Conservation (phyloP, 805 yeast genomes). For the Lipomyces lipofer region DNA sequence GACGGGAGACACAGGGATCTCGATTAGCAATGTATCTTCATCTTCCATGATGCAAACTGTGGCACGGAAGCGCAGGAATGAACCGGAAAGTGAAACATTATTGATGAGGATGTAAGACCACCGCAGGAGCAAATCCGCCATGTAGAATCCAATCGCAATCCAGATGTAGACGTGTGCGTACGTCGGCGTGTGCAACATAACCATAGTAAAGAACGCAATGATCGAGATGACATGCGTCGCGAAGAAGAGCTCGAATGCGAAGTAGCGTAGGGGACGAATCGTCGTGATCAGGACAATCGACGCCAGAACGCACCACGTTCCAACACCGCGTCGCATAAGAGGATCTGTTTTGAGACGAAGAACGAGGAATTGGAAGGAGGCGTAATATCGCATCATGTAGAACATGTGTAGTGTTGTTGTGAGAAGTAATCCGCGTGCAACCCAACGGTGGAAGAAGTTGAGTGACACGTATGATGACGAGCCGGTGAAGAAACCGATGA, state of each 20-base stretch:
- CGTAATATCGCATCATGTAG: slow-evolving; percentile 31
- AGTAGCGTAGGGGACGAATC: slow-evolving; percentile 37
- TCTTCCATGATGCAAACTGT: slow-evolving; percentile 8
- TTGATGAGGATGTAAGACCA: slow-evolving; percentile 17
- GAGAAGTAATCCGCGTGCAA: slow-evolving; percentile 33
- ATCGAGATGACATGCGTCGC: slow-evolving; percentile 32
- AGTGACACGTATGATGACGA: slow-evolving; percentile 28
- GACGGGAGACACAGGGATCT: slow-evolving; percentile 10
- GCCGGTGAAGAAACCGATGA: slow-evolving; percentile 33
- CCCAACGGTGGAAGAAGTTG: slow-evolving; percentile 36
- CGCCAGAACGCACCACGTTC: slow-evolving; percentile 32
- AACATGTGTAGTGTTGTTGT: slow-evolving; percentile 34
- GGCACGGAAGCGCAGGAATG: slow-evolving; percentile 23
- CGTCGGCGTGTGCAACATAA: slow-evolving; percentile 32
- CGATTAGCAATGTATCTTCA: slow-evolving; percentile 1
- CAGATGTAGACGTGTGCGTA: slow-evolving; percentile 32
- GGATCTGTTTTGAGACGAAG: slow-evolving; percentile 24
- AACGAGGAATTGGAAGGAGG: slow-evolving; percentile 19
- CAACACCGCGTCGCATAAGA: slow-evolving; percentile 31
- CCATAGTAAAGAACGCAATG: slow-evolving; percentile 32
- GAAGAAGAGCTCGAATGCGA: slow-evolving; percentile 33
- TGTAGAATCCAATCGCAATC: slow-evolving; percentile 32
- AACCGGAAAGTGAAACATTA: slow-evolving; percentile 10
- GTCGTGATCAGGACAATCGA: slow-evolving; percentile 34
- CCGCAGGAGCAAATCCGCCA: slow-evolving; percentile 33